Percentiles rank a stretch among this genome's conserved stretches.
Conservation (phyloP, 495 filamentous ascomycete genomes). For the Gamarada debralockiae region DNA sequence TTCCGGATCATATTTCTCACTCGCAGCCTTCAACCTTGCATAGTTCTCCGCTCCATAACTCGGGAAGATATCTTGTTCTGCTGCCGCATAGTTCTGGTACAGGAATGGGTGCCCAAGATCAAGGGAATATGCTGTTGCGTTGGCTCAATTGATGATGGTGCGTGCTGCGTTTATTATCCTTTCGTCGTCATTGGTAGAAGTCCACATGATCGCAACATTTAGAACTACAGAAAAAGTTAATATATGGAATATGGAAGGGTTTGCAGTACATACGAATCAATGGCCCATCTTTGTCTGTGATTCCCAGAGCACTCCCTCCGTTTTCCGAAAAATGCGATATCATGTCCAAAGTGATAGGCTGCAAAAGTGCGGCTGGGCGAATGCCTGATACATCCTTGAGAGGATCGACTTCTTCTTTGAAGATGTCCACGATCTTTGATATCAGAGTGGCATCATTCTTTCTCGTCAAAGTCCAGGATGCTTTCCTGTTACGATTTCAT, state of each 20-base stretch:
- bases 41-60: conserved; percentile 37
- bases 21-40: conserved; percentile 26
- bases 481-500: conserved; percentile 16
- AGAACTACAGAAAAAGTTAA: not conserved
- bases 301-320: conserved; percentile 50
- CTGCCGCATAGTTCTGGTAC: conserved; percentile 38
- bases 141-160: not conserved
- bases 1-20: conserved; percentile 37
- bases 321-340: conserved; percentile 28
- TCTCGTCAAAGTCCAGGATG: conserved; percentile 37
- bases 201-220: not conserved
- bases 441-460: conserved; percentile 30
- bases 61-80: conserved; percentile 34
- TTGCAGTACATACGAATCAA: conserved; percentile 11
- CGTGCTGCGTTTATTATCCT: not conserved
- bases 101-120: conserved; percentile 4
- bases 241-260: too few species aligned
- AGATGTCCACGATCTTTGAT: conserved; percentile 29
- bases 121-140: not conserved
- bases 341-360: not conserved
- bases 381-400: conserved; percentile 33
- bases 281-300: conserved; percentile 32
- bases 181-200: not conserved
- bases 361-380: conserved; percentile 28
- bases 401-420: conserved; percentile 28